Base-by-base conservation (phyloP, 495 filamentous ascomycete species). In the Daldinia caldariorum region DNA sequence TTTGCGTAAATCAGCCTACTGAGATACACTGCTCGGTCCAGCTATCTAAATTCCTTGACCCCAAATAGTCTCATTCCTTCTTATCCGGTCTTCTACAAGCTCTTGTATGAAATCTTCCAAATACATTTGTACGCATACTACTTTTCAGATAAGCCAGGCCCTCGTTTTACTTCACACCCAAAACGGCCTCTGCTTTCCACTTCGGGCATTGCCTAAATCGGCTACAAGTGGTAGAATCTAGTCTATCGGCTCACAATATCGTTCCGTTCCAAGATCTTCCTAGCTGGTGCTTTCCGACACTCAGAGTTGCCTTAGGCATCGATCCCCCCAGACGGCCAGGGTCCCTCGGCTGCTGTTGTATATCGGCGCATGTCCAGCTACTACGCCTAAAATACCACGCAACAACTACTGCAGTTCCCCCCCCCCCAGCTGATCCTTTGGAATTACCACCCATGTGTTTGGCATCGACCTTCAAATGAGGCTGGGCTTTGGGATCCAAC, bases 401-500 rank as follows among this genome's bases (percentile, higher is more conserved):
- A 70, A 71, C 66, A 58, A 56, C 66, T 54, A 72, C 73, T 65
- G 70, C 74, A 69, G 70, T 47, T 54, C 70, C 61, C 67, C 62
- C 62, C 70, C 61, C 67, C 62, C 62, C 54, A 73, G 66, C 71
- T 75, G 57, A 76, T 75, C 69, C 69, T 75, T 71, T 56, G 37
- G 71, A 69, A 68, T 61, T 77, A 73, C 70, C 69, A 73, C 74
- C 74, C 73, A 73, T 77, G 74, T 74, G 72, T 74, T 58, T 74
- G 68, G 66, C 70, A 69, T 71, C 66, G 70, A 75, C 69, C 67
- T 74, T 73, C 72, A 72, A 73, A 85, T 85, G 80, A 81, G 80
- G 81, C 79, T 79, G 79, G 75, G 77, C 78, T 77, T 78, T 71
- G 71, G 75, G 77, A 79, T 79, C 77, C 81, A 78, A 76, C 80